Base-by-base conservation (phyloP, 805 yeast genomes). In the Saturnispora silvae region DNA sequence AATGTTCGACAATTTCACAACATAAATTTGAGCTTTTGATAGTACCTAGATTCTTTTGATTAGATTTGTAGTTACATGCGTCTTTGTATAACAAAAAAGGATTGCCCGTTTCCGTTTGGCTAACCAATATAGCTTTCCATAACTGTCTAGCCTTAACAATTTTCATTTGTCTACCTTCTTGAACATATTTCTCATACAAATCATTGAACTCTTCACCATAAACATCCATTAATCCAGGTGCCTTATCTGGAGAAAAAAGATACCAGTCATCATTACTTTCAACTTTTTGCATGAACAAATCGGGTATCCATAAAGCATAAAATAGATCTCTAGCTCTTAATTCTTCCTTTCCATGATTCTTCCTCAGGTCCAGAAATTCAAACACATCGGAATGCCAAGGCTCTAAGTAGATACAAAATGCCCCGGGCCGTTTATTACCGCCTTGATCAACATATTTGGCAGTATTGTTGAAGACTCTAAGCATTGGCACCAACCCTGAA, bases 381-480 rank as follows among this genome's bases (percentile, higher is more conserved):
- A 84, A 81, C 25, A 89, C 69, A 51, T 89, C 98, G 9, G 81
- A 73, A 56, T 89, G 98, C 98, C 98, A 89, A 39, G 98, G 96
- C 62, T 89, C 98, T 26, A 89, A 59, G 60, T 87, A 89, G 26
- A 86, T 62, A 25, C 96, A 95, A 60, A 89, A 82, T 3, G 98
- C 98, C 44, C 97, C 97, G 0, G 98, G 98, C 52, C 98, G 70
- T 61, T 87, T 87, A 63, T 89, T 89, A 39, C 97, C 97, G 45
- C 98, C 98, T 67, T 89, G 98, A 52, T 89, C 97, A 29, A 89
- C 97, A 53, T 87, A 89, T 49, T 96, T 74, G 15, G 98, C 97
- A 19, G 97, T 86, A 61, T 85, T 81, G 65, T 89, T 89, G 65
- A 78, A 89, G 8, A 89, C 97, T 49, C 95, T 75, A 20, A 89